A percentile compares a stretch with the other conserved stretches of the same genome.
phyloP scores from a whole-genome alignment of 352 stramenopile genomes.

The Globisporangium ultimum region DNA sequence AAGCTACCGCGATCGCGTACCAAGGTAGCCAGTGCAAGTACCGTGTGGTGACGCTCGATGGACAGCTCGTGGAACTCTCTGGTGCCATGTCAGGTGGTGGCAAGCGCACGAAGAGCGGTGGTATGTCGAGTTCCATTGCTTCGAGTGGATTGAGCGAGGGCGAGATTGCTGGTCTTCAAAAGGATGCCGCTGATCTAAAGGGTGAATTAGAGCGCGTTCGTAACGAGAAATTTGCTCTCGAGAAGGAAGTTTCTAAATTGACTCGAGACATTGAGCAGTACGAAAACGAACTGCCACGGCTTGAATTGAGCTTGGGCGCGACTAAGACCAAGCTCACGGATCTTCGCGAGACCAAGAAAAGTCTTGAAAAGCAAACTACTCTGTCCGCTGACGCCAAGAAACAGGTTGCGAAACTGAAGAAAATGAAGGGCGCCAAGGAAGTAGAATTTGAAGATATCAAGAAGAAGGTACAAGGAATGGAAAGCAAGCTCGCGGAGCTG shows the following conservation, averaged over 20 bases:
- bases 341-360: slow-evolving; percentile 49
- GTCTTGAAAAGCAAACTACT: slow-evolving; percentile 85
- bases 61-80: slow-evolving; percentile 98
- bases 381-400: slow-evolving; percentile 86
- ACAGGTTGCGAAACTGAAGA: slow-evolving; percentile 82
- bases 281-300: slow-evolving; percentile 89
- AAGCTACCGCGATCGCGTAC: slow-evolving; percentile 87
- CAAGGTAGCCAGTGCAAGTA: slow-evolving; percentile 92
- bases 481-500: slow-evolving; percentile 82
- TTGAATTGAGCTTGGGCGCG: slow-evolving; percentile 79
- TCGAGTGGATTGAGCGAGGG: slow-evolving; percentile 40
- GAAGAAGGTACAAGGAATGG: slow-evolving; percentile 61
- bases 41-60: slow-evolving; percentile 97
- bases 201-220: slow-evolving; percentile 56
- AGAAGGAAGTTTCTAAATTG: slow-evolving; percentile 83
- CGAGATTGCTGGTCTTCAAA: slow-evolving; percentile 65
- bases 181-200: slow-evolving; percentile 44
- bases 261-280: slow-evolving; percentile 87
- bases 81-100: slow-evolving; percentile 99
- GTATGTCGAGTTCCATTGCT: slow-evolving; percentile 88
- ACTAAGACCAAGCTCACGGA: slow-evolving; percentile 63
- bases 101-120: slow-evolving; percentile 87
- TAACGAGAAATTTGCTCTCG: slow-evolving; percentile 61
- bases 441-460: slow-evolving; percentile 75
- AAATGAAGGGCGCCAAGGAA: slow-evolving; percentile 88